Conservation (phyloP, 441 rosid species). For the Manihot esculenta region DNA sequence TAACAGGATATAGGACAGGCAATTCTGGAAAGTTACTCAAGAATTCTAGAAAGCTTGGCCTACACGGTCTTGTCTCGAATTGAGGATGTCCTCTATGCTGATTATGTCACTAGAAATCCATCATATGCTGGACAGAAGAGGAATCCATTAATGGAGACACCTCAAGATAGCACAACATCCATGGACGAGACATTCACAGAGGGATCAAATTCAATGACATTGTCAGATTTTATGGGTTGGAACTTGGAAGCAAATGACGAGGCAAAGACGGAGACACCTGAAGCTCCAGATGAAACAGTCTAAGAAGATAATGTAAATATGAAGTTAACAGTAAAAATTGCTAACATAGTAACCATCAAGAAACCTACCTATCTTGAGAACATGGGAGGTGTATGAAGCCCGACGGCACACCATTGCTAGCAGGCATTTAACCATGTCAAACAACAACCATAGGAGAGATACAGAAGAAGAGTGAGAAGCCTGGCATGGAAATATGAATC, state of each 20-base stretch:
- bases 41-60: conserved; percentile 93
- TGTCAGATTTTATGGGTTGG: conserved; percentile 93
- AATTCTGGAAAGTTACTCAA: conserved; percentile 84
- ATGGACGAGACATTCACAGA: conserved; percentile 33
- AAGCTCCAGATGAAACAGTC: conserved; percentile 24
- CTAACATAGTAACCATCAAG: conserved; percentile 42
- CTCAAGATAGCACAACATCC: conserved; percentile 11
- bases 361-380: conserved; percentile 73
- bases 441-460: neutral
- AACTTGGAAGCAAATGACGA: conserved; percentile 46
- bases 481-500: conserved; percentile 11
- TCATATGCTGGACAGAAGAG: conserved; percentile 38
- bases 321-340: conserved; percentile 43
- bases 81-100: conserved; percentile 83
- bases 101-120: conserved; percentile 56
- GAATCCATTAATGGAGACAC: conserved; percentile 22
- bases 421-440: neutral
- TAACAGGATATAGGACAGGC: conserved; percentile 93
- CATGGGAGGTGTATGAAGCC: conserved; percentile 71
- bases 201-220: conserved; percentile 40
- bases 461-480: conserved; percentile 6
- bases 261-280: conserved; percentile 32
- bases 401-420: conserved; percentile 67
- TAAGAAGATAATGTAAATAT: conserved; percentile 28
- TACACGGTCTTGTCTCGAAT: conserved; percentile 76